Base-by-base conservation (phyloP, 169 alveolate genomes). In the Plasmodium chabaudi region DNA sequence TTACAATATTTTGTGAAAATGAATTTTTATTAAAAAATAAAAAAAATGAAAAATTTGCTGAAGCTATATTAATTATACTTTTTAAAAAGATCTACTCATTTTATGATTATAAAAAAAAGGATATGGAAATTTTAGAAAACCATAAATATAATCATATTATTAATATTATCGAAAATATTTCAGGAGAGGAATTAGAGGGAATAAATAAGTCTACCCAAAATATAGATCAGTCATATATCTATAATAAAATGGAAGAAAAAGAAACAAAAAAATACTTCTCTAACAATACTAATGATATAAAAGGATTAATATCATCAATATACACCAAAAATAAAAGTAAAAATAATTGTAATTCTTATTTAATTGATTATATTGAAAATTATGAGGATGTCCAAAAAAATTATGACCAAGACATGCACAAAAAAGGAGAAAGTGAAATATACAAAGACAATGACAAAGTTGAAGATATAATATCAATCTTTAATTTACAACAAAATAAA, bases 51-150 rank as follows among this genome's bases (percentile, higher is more conserved):
- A 15, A 47, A 47, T 77, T 77, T 68, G 47, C 23, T 39, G 77
- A 77, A 57, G 88, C 88, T 25, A n/a, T 57, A 68, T 42, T 77
- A 59, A 55, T 77, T 19, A n/a, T 77, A 34, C 67, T 77, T 64
- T 77, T 63, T 64, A 77, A 56, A 68, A 77, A 77, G 12, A 49
- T 77, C 10, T 13, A 69, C 51, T 9, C 17, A 9, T 2, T 17
- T 49, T 77, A 7, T 25, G 47, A 65, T 6, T 19, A 51, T 34
- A 60, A 21, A 44, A 44, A 27, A 44, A 51, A 42, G 5, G 39
- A 77, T 1, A 47, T 46, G 19, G 17, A 27, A 17, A 25, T 51
- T 39, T 1, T 71, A 46, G 69, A 71, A 71, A 71, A 34, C 5
- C 84, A 71, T 10, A 59, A 49, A 63, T 44, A 51, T 60, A 77